Percentiles rank a stretch among this genome's conserved stretches.
These are phyloP conservation scores for Kwoniella sp. DNA, from an alignment of 768 basidiomycete species.

Conservation along the genomic window DNA sequence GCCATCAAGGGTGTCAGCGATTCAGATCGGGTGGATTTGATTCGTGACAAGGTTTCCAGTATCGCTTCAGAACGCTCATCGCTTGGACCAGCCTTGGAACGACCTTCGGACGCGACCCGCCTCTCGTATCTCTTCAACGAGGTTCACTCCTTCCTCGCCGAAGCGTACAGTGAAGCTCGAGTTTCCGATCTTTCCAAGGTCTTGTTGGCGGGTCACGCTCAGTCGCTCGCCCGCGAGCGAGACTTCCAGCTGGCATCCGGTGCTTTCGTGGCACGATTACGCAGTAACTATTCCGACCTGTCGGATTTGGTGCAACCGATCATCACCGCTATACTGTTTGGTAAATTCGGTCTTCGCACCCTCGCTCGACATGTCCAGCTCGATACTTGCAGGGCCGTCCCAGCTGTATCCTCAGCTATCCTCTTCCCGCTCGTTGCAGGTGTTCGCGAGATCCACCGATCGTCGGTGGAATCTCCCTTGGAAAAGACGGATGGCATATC, in stretches of 20 bases:
- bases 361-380: constrained; percentile 37
- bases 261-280: constrained; percentile 71
- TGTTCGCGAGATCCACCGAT: background rate
- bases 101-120: constrained; percentile 15
- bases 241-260: constrained; percentile 73
- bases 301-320: constrained; percentile 67
- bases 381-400: background rate
- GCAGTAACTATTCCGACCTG: constrained; percentile 64
- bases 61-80: constrained; percentile 10
- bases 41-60: constrained; percentile 1
- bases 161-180: constrained; percentile 57
- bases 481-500: constrained; percentile 12
- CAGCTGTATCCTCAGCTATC: constrained; percentile 5
- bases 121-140: constrained; percentile 55
- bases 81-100: constrained; percentile 19
- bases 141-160: constrained; percentile 63
- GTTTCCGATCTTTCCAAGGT: constrained; percentile 55
- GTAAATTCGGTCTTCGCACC: constrained; percentile 70
- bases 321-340: constrained; percentile 61
- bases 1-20: constrained; percentile 36
- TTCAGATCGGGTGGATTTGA: constrained; percentile 11
- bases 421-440: constrained; percentile 15
- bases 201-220: constrained; percentile 20
- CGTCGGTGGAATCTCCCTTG: background rate
- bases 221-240: constrained; percentile 57